Base-by-base conservation (phyloP, 2,329 filamentous ascomycete genomes). In the Pseudocercospora fijiensis region DNA sequence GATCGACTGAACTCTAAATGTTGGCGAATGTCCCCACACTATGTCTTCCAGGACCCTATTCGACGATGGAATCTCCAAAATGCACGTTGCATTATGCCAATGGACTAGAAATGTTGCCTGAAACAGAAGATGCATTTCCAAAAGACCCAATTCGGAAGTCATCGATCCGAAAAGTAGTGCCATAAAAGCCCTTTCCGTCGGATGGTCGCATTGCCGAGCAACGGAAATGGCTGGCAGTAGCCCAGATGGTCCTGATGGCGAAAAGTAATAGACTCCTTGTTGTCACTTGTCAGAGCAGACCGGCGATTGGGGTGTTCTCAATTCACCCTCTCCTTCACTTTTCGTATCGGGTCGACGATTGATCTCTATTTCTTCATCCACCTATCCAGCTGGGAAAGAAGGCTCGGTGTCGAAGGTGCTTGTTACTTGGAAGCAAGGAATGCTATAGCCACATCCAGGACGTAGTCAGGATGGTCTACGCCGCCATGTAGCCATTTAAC, bases 401-500 rank as follows among this genome's bases (percentile, higher is more conserved):
- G 11, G 4, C 1, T 37, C 4, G 33, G 3, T n/a, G 33, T 37
- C 33, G 33, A 37, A 37, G 33, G 4, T 5, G 33, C 13, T 4
- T 37, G 13, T 37, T 11, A 18, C 45, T 49, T 49, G 45, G 22
- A 49, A 49, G 13, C 52, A 13, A 60, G 22, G 7, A 61, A 45
- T n/a, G 45, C 27, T 22, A 26, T 27, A 8, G 24, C 33, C 9
- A 63, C 1, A n/a, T 63, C 56, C 11, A 41, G 20, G 6, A 63
- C n/a, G 28, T 59, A 59, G 2, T 49, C 45, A 24, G 45, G 30
- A 30, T 59, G 22, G 3, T 26, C 57, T 1, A n/a, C 30, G 7
- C 53, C 47, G 22, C 49, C 49, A 0, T 37, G 11, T 6, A 18
- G 71, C 65, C 47, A 78, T 6, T 53, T 24, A 3, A 26, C 9